These are phyloP conservation scores for Blumeria graminis DNA, from an alignment of 2,329 filamentous ascomycete genomes.

Conservation along the genomic window DNA sequence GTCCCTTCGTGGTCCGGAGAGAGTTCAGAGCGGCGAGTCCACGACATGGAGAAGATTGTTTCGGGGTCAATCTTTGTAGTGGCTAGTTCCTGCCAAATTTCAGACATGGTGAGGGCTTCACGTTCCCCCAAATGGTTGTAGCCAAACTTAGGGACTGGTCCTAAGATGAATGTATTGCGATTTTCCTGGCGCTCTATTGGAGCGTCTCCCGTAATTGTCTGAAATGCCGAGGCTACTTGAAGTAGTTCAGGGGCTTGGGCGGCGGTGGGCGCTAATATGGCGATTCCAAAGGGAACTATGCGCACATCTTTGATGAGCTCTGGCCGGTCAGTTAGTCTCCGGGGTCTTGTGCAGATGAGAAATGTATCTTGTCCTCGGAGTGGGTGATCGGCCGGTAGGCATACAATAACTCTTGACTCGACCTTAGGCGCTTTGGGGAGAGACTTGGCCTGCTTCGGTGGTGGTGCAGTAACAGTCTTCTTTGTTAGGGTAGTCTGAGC, in stretches of 20 bases:
- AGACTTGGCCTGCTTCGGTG: no score
- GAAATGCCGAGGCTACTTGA: no score
- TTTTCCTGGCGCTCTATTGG: background rate
- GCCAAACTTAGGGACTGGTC: background rate
- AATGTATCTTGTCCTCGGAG: background rate
- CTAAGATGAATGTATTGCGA: background rate
- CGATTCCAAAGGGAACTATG: background rate
- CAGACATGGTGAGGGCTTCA: no score
- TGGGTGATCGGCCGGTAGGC: background rate
- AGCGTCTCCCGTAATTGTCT: background rate
- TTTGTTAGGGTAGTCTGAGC: no score
- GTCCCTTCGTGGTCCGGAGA: no score
- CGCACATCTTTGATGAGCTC: background rate
- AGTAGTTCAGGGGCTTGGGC: background rate
- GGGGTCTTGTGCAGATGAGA: background rate
- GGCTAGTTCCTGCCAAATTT: no score
- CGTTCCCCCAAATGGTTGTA: no score
- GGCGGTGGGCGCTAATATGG: background rate
- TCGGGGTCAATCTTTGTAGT: no score
- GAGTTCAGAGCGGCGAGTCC: no score
- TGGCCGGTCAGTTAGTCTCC: background rate
- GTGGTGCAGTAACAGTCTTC: no score
- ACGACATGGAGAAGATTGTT: no score
- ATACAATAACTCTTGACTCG: background rate
- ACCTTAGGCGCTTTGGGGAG: no score